Conservation (phyloP, 2,329 filamentous ascomycete species). For the Knufia fluminis region DNA sequence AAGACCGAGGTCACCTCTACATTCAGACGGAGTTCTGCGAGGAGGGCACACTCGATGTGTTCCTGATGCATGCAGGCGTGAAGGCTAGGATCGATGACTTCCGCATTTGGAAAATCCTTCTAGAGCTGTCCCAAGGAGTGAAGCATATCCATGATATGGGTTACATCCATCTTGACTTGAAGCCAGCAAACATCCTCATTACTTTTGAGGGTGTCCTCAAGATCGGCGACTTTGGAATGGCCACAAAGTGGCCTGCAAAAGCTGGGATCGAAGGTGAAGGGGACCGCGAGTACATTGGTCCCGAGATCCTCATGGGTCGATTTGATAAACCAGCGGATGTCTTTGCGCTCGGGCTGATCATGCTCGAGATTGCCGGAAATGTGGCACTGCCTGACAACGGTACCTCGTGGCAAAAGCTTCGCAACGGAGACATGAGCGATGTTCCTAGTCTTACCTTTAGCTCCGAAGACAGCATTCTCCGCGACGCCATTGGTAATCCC, state of each 20-base stretch:
- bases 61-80: constrained; percentile 70
- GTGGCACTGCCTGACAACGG: constrained; percentile 91
- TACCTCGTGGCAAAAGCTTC: constrained; percentile 77
- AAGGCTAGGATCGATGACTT: constrained; percentile 91
- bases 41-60: constrained; percentile 80
- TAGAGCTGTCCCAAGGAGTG: constrained; percentile 74
- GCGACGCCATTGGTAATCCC: constrained; percentile 66
- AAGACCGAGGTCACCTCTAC: constrained; percentile 74
- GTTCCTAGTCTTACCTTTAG: constrained; percentile 81
- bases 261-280: constrained; percentile 79
- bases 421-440: constrained; percentile 80
- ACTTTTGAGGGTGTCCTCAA: constrained; percentile 58
- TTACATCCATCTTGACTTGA: constrained; percentile 63
- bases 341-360: constrained; percentile 87
- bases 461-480: constrained; percentile 57
- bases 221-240: constrained; percentile 62
- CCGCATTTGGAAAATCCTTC: constrained; percentile 93
- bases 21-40: constrained; percentile 98
- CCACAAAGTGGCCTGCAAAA: constrained; percentile 66
- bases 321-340: constrained; percentile 89
- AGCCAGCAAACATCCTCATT: constrained; percentile 57
- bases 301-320: constrained; percentile 76
- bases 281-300: constrained; percentile 91
- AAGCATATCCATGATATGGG: constrained; percentile 82
- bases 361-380: constrained; percentile 89